Evolutionary conservation across 164 flowering plant species (phyloP), one percentile per base, ranked within the genome.

Genomic region (Vitis riparia): DNA sequence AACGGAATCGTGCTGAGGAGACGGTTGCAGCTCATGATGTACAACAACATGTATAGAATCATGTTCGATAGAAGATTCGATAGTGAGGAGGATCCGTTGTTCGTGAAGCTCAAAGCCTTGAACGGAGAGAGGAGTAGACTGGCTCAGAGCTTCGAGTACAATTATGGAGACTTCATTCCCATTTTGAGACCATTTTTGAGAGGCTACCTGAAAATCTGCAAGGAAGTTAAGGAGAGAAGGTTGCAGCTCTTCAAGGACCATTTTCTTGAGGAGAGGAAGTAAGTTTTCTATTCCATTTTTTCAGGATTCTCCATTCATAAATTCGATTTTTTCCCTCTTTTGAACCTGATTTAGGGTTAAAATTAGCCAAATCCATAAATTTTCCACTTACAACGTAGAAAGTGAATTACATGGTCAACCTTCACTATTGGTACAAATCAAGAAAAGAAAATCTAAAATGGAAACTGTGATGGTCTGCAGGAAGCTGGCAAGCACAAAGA

Each of bases 231-330:
- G 81, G 95, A 93, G 52, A 78, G 72, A 59, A 83, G 98, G 70
- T 66, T 93, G 65, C 78, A 86, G 82, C 89, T 93, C 12, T 93
- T 93, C 85, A 93, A 89, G 84, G 92, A 93, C 66, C 81, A 87
- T 60, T 93, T 93, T 65, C 83, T 93, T 9, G 95, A 93, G 2
- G 98, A 90, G 73, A 87, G 98, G 66, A 91, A 91, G 98, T 93
- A 75, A 78, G 91, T 77, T 5, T n/a, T 47, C 49, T 51, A 37
- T 37, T 37, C 44, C 44, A 37, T 37, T 12, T 16, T 16, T 30
- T 66, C 50, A 37, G 29, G 29, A 47, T 14, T 49, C 51, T 60
- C 48, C 17, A 8, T 62, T 62, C 55, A 49, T 8, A 48, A 15
- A 30, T 63, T 61, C 8, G 5, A 17, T 63, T 51, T 16, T n/a